Percentiles rank a stretch among this genome's conserved stretches.
Evolutionary conservation across 352 stramenopile species (phyloP).

Genomic region (Pythium aquatile): DNA sequence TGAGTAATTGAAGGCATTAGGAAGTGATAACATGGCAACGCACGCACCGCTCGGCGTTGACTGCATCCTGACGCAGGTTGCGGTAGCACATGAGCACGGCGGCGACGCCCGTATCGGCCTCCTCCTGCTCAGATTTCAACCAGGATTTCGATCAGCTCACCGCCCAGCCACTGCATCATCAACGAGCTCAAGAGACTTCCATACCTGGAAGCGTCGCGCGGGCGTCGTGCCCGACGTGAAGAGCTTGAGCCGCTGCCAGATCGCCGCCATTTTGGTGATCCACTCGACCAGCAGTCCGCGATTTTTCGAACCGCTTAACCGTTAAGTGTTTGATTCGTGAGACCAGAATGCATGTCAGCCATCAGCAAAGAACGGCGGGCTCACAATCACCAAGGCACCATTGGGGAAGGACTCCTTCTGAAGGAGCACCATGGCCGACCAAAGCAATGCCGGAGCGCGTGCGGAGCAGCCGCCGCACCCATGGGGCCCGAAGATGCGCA

Average conservation of each 20-base stretch:
- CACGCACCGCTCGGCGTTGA: constrained; percentile 47
- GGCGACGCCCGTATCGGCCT: constrained; percentile 73
- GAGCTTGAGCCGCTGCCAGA: constrained; percentile 76
- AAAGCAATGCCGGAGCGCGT: constrained; percentile 3
- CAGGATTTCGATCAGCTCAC: background rate
- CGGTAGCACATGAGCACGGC: constrained; percentile 81
- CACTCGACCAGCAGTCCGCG: background rate
- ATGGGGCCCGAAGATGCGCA: constrained; percentile 77
- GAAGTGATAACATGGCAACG: background rate
- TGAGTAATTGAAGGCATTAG: background rate
- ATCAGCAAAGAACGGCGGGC: constrained; percentile 17
- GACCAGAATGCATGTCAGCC: constrained; percentile 21
- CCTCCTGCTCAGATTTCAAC: constrained; percentile 44
- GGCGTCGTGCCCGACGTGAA: constrained; percentile 75
- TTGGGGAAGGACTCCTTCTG: background rate
- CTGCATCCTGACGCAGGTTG: constrained; percentile 48
- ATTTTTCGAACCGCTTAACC: constrained; percentile 1
- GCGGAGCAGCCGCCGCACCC: constrained; percentile 44
- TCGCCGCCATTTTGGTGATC: constrained; percentile 46
- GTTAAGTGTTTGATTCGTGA: constrained; percentile 15
- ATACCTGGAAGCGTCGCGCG: constrained; percentile 78
- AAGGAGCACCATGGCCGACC: constrained; percentile 19
- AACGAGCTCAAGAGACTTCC: background rate
- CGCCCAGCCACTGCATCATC: background rate
- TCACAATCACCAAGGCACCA: constrained; percentile 1